These are phyloP conservation scores for Zychaea mexicana DNA, from an alignment of 371 early-diverging fungal genomes.

Conservation along the genomic window DNA sequence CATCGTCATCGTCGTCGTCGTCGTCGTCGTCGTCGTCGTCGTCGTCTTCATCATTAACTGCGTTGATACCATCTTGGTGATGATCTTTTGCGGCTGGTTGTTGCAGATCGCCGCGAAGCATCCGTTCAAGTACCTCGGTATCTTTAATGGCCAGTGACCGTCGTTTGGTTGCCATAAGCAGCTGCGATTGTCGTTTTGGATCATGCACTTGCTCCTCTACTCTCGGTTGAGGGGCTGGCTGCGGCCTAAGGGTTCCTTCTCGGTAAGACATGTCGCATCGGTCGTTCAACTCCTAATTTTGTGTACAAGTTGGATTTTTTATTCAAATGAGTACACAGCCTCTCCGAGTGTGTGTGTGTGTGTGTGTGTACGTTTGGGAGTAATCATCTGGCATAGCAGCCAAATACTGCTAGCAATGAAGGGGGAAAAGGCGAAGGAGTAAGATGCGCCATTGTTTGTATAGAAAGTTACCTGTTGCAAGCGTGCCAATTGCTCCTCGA, in stretches of 20 bases:
- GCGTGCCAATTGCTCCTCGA: slow-evolving; percentile 47
- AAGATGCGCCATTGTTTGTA: slow-evolving; percentile 3
- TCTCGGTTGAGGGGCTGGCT: background rate
- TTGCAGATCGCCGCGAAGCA: slow-evolving; percentile 45
- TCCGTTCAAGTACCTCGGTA: slow-evolving; percentile 42
- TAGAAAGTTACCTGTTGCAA: slow-evolving; percentile 49
- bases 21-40: slow-evolving; percentile 14
- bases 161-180: slow-evolving; percentile 52
- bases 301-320: background rate
- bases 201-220: slow-evolving; percentile 21
- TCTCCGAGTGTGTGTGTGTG: too few relatives aligned
- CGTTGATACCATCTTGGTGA: background rate
- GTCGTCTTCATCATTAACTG: background rate
- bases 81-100: background rate
- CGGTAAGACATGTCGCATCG: background rate
- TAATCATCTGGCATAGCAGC: too few relatives aligned
- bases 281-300: background rate
- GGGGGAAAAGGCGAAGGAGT: background rate
- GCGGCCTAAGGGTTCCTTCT: background rate
- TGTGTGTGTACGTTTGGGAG: too few relatives aligned
- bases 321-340: too few relatives aligned
- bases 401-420: too few relatives aligned
- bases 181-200: slow-evolving; percentile 49
- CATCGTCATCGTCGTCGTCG: slow-evolving; percentile 15
- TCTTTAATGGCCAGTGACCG: slow-evolving; percentile 50